Evolutionary conservation across 1,284 basidiomycete species (phyloP), one percentile per base, ranked within the genome.

Genomic region (Fomitopsis pinicola): DNA sequence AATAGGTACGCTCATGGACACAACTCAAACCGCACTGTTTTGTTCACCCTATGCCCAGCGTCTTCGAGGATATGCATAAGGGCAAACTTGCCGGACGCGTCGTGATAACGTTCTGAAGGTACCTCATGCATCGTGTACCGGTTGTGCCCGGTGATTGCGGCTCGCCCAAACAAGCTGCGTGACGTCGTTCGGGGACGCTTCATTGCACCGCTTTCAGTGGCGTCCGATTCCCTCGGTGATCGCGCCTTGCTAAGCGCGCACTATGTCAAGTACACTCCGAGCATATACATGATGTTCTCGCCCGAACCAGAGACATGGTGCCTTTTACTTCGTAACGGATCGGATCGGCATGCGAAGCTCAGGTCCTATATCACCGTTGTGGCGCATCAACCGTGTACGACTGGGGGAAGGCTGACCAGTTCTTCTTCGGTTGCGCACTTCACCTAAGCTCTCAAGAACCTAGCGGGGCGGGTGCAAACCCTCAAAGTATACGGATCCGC

Each of bases 111-210:
- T 62, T 52, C 55, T 62, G 54, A 62, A 68, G 15, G 78, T 55
- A 42, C 83, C 81, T 17, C 55, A 38, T n/a, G 14, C 12, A 33
- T 12, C 36, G 15, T 33, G 28, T 15, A 33, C 48, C 12, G 28
- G 26, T 28, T 48, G 15, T 48, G 2, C 5, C 14, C 26, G 10
- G 26, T 8, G 14, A 26, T 45, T 19, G 19, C 15, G 48, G 14
- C 28, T 12, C 35, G 5, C 14, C 48, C 28, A 7, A 50, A 30
- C 48, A 33, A 15, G 22, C 28, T 17, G 28, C 4, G 7, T 2
- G 6, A 4, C 5, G 2, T n/a, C 45, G 22, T 26, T 28, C 45
- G 45, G 45, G 12, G 9, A 28, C 12, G 45, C 22, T 46, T 28
- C 28, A 50, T 50, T 17, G 28, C n/a, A 17, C 48, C 28, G 12